A percentile compares a stretch with the other conserved stretches of the same genome.
phyloP scores from a whole-genome alignment of 2,329 filamentous ascomycete species.

The Fusarium floridanum region DNA sequence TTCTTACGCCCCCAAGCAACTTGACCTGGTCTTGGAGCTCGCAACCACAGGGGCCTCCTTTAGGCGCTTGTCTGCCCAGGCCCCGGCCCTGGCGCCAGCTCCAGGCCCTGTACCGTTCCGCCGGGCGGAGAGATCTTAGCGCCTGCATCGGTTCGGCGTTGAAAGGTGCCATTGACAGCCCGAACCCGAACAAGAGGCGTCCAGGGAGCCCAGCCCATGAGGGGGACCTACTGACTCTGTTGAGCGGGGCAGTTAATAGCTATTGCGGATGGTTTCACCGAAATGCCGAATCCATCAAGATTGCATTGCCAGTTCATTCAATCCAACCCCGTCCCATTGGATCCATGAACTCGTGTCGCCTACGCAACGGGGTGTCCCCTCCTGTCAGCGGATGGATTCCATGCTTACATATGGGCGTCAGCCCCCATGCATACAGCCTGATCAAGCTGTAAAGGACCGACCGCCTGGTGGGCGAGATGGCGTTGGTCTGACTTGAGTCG shows the following conservation, averaged over 20 bases:
- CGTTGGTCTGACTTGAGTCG: not conserved
- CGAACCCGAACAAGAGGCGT: constrained; percentile 2
- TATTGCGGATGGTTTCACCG: constrained; percentile 15
- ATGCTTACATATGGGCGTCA: constrained; percentile 18
- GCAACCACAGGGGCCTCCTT: constrained; percentile 6
- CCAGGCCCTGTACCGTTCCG: constrained; percentile 19
- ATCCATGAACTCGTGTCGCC: constrained; percentile 2
- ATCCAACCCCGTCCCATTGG: not conserved
- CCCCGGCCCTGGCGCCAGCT: constrained; percentile 7
- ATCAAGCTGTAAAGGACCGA: not conserved
- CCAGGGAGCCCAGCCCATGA: not conserved
- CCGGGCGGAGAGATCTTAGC: constrained; percentile 33
- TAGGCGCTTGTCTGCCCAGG: constrained; percentile 35
- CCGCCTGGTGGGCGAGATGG: not conserved
- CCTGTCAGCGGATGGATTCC: not conserved
- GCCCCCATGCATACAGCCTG: not conserved
- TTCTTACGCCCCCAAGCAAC: constrained; percentile 1
- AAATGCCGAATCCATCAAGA: constrained; percentile 23
- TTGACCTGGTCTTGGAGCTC: not conserved
- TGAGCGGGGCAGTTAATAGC: constrained; percentile 6
- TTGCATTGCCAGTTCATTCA: not conserved
- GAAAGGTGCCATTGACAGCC: constrained; percentile 13
- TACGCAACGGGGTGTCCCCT: constrained; percentile 23
- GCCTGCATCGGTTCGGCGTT: constrained; percentile 6
- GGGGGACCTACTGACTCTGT: not conserved